These are phyloP conservation scores for Phytophthora lateralis DNA, from an alignment of 352 stramenopile species.

Conservation along the genomic window DNA sequence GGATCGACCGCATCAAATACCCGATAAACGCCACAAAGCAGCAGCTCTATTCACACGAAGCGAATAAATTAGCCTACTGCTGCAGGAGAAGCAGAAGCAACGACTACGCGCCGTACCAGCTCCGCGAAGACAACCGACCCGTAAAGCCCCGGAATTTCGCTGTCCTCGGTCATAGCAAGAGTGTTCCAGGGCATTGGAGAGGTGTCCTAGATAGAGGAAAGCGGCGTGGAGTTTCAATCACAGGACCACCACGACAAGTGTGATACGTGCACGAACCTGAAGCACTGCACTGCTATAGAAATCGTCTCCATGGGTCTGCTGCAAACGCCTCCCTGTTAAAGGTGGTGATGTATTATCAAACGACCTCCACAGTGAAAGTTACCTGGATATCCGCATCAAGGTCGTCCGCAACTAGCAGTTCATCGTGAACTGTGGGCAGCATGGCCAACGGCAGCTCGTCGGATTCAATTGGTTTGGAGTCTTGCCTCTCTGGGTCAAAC, in stretches of 20 bases:
- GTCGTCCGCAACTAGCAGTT: neutral
- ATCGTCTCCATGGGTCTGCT: slow-evolving; percentile 34
- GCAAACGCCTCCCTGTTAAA: neutral
- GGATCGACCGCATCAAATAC: slow-evolving; percentile 60
- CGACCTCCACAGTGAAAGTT: neutral
- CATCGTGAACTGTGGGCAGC: slow-evolving; percentile 14
- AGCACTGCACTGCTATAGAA: slow-evolving; percentile 23
- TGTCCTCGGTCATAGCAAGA: slow-evolving; percentile 18
- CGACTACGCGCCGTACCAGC: slow-evolving; percentile 28
- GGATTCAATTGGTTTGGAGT: neutral
- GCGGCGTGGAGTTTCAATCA: neutral
- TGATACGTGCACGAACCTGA: slow-evolving; percentile 5
- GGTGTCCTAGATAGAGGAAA: slow-evolving; percentile 8
- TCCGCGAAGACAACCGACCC: slow-evolving; percentile 52
- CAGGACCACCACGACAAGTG: neutral
- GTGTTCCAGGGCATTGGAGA: slow-evolving; percentile 9
- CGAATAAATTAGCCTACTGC: neutral
- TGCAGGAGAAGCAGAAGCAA: neutral
- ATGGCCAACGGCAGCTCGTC: slow-evolving; percentile 9
- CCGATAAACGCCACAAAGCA: slow-evolving; percentile 68
- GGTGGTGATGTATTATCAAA: neutral
- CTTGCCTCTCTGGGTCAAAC: neutral
- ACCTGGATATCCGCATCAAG: slow-evolving; percentile 12
- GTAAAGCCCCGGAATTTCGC: slow-evolving; percentile 36
- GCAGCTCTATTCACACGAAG: slow-evolving; percentile 45